These are phyloP conservation scores for Linnemannia schmuckeri DNA, from an alignment of 192 early-diverging fungal genomes.

Conservation along the genomic window DNA sequence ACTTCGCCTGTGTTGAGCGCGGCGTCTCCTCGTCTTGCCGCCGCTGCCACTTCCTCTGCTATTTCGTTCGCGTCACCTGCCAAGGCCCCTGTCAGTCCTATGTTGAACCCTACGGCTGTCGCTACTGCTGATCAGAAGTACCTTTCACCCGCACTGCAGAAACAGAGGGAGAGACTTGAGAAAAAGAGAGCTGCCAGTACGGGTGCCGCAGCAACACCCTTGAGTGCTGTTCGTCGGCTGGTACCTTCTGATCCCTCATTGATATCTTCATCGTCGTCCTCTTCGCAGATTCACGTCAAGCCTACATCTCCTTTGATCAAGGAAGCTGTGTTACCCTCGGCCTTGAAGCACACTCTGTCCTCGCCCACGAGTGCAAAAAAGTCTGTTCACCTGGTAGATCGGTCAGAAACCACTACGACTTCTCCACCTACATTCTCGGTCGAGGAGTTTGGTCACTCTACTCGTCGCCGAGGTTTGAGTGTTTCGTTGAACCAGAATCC, in stretches of 20 bases:
- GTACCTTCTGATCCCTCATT: not conserved
- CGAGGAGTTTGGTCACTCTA: conserved; percentile 17
- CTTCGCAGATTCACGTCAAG: not conserved
- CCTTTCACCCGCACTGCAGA: conserved; percentile 41
- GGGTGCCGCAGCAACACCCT: not conserved
- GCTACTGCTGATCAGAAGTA: conserved; percentile 23
- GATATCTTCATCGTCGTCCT: not conserved
- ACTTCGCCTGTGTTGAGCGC: not conserved
- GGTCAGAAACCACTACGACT: not conserved
- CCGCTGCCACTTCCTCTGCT: conserved; percentile 1
- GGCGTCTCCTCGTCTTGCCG: conserved; percentile 17
- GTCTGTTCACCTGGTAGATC: conserved; percentile 5
- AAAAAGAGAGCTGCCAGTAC: conserved; percentile 33
- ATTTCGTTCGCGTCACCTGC: conserved; percentile 20
- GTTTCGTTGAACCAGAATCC: not conserved
- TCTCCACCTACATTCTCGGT: not conserved
- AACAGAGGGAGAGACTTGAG: conserved; percentile 44
- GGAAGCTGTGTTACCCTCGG: not conserved
- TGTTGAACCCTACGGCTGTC: not conserved
- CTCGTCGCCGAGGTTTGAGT: conserved; percentile 20
- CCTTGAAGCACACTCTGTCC: conserved; percentile 10
- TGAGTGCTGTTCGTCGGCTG: conserved; percentile 11
- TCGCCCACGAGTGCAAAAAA: conserved; percentile 15
- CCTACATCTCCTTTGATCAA: conserved; percentile 15
- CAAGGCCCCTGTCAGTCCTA: conserved; percentile 13